phyloP scores from a whole-genome alignment of 352 stramenopile species.

The Lagenidium giganteum region DNA sequence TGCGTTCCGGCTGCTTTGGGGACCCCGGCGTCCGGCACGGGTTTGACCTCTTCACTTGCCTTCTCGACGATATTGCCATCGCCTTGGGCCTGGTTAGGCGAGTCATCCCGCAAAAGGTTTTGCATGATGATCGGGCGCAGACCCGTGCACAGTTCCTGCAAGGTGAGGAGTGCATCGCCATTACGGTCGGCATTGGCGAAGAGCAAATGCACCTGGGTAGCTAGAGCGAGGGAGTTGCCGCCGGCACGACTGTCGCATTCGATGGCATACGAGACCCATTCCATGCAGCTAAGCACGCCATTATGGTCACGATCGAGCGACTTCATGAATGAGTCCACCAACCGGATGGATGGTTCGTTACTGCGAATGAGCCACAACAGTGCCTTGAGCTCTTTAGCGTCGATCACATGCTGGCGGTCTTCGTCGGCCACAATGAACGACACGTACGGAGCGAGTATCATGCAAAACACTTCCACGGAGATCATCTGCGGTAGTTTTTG shows the following conservation, averaged over 20 bases:
- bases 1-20: neutral
- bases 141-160: conserved; percentile 39
- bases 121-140: conserved; percentile 37
- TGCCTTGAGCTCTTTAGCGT: conserved; percentile 48
- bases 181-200: conserved; percentile 49
- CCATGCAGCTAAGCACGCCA: conserved; percentile 38
- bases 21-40: no score
- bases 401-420: conserved; percentile 45
- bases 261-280: conserved; percentile 68
- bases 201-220: conserved; percentile 47
- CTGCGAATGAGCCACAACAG: conserved; percentile 66
- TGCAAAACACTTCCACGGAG: conserved; percentile 50
- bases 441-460: conserved; percentile 50
- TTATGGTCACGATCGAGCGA: conserved; percentile 53
- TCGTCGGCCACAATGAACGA: conserved; percentile 66
- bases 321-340: conserved; percentile 51
- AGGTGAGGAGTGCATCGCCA: conserved; percentile 47
- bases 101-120: conserved; percentile 9
- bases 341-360: conserved; percentile 35
- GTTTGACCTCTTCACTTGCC: neutral
- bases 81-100: neutral
- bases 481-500: conserved; percentile 16
- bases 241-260: conserved; percentile 37
- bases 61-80: neutral
- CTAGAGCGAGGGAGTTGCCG: conserved; percentile 34